phyloP scores from a whole-genome alignment of 2,329 filamentous ascomycete species.

The Chalaropsis thielavioides region DNA sequence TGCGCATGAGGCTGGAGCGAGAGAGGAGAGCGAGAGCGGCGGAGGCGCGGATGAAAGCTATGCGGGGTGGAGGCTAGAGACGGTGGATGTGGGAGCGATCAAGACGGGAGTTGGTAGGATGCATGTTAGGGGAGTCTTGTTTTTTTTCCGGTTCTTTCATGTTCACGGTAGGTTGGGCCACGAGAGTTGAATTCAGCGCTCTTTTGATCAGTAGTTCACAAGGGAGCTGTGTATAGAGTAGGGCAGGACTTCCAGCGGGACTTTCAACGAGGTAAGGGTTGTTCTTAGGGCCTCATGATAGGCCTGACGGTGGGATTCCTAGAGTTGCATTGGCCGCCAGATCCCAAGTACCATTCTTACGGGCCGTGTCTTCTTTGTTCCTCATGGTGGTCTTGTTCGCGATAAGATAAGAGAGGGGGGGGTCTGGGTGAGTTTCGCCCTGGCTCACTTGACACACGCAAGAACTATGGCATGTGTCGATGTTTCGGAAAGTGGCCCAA shows the following conservation, averaged over 20 bases:
- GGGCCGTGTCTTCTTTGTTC: too few relatives aligned
- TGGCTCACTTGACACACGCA: neutral
- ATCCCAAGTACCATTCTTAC: too few relatives aligned
- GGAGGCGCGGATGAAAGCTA: conserved; percentile 65
- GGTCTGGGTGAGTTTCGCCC: neutral
- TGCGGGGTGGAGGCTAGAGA: conserved; percentile 34
- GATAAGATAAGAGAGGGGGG: conserved; percentile 2
- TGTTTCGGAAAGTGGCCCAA: neutral
- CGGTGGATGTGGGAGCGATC: neutral
- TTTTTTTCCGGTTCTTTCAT: neutral
- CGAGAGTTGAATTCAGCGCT: too few relatives aligned
- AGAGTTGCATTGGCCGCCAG: too few relatives aligned
- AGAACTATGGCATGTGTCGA: conserved; percentile 5
- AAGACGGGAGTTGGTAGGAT: neutral
- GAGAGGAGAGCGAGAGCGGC: conserved; percentile 83
- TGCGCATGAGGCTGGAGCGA: conserved; percentile 67
- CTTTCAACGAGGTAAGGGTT: too few relatives aligned
- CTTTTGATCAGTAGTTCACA: too few relatives aligned
- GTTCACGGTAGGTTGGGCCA: too few relatives aligned
- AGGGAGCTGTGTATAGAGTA: too few relatives aligned
- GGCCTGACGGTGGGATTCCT: too few relatives aligned
- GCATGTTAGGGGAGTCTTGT: neutral
- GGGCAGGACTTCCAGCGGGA: too few relatives aligned
- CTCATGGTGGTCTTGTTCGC: neutral
- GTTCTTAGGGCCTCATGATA: too few relatives aligned